Conservation (phyloP, 805 yeast species). For the Clavispora phyllophila region DNA sequence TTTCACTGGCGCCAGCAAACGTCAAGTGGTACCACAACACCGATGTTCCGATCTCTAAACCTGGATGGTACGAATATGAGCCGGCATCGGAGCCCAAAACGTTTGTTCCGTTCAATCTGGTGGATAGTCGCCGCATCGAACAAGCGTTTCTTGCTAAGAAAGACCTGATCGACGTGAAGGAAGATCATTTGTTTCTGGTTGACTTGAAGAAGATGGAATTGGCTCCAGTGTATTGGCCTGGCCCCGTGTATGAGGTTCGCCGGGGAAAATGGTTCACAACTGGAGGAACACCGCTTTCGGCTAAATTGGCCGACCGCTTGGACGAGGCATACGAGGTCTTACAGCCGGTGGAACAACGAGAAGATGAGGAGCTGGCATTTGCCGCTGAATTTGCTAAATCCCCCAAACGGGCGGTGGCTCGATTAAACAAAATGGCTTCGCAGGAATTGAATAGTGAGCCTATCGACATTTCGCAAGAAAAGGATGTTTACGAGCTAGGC, state of each 20-base stretch:
- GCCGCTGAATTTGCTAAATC: conserved; percentile 6
- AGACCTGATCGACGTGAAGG: conserved; percentile 57
- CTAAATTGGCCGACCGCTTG: conserved; percentile 46
- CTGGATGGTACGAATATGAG: conserved; percentile 50
- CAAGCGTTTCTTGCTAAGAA: conserved; percentile 23
- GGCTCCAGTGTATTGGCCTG: conserved; percentile 80
- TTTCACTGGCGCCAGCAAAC: conserved; percentile 4
- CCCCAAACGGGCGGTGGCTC: conserved; percentile 14
- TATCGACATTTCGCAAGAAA: conserved; percentile 20
- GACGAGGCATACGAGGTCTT: conserved; percentile 47
- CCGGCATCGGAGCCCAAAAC: conserved; percentile 48
- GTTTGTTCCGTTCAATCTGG: conserved; percentile 61
- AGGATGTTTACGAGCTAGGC: conserved; percentile 25
- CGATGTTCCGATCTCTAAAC: conserved; percentile 68
- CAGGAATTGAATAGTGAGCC: conserved; percentile 6
- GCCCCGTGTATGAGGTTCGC: conserved; percentile 77
- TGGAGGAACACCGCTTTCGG: conserved; percentile 51
- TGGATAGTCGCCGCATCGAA: conserved; percentile 65
- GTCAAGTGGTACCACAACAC: conserved; percentile 79
- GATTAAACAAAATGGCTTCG: conserved; percentile 16
- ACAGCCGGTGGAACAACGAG: not conserved
- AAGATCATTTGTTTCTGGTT: conserved; percentile 75
- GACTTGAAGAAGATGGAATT: conserved; percentile 51
- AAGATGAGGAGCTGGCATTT: conserved; percentile 13
- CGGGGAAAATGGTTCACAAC: conserved; percentile 79